Evolutionary conservation across 345 rosid genomes (phyloP).

Genomic region (Durio zibethinus): DNA sequence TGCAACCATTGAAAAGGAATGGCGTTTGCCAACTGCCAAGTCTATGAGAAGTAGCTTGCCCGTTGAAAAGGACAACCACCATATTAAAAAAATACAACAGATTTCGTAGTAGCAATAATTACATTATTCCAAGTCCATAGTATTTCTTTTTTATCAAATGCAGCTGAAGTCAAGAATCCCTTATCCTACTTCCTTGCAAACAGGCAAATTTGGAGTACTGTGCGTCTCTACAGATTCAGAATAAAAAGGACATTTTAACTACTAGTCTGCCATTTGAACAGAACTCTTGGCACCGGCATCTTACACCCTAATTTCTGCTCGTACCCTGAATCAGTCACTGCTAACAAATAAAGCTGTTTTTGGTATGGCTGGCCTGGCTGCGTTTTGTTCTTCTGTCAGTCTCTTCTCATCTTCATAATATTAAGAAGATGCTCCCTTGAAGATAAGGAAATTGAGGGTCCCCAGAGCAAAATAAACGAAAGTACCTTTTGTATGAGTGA

Average conservation of each 20-base stretch:
- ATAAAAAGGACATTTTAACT: not conserved
- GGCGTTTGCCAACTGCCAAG: not conserved
- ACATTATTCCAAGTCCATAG: not conserved
- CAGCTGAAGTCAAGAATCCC: not conserved
- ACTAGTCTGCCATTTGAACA: constrained; percentile 8
- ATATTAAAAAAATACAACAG: not conserved
- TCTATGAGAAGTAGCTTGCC: not conserved
- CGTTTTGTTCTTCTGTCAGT: not conserved
- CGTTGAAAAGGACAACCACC: not conserved
- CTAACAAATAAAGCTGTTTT: not conserved
- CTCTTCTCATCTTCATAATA: not conserved
- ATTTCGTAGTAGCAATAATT: constrained; percentile 6
- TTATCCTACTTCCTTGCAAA: not conserved
- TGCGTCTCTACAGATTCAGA: not conserved
- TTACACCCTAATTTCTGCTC: not conserved
- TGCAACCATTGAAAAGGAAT: no score
- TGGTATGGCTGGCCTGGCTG: not conserved
- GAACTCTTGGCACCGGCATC: not conserved
- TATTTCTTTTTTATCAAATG: not conserved
- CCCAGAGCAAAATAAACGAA: constrained; percentile 47
- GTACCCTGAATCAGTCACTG: not conserved
- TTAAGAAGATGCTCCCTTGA: constrained; percentile 41
- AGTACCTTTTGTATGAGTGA: constrained; percentile 44
- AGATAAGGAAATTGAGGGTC: constrained; percentile 49
- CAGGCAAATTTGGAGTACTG: not conserved